A percentile compares a stretch with the other conserved stretches of the same genome.
phyloP scores from a whole-genome alignment of 805 yeast species.

The Pichia phayaonensis region DNA sequence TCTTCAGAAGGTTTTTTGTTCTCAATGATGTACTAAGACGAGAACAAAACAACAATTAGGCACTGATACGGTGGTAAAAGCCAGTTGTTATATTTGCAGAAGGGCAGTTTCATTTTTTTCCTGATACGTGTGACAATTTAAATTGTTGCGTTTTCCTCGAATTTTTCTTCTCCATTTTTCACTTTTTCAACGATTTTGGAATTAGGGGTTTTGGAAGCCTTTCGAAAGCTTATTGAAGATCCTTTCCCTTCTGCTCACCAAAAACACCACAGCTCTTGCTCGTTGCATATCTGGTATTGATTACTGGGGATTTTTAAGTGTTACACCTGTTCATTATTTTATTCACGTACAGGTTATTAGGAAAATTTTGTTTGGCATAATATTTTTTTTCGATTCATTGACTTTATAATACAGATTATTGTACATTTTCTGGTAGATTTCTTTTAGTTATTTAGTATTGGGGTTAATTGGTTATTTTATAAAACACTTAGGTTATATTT shows the following conservation, averaged over 20 bases:
- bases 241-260: not conserved
- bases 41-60: too few relatives aligned
- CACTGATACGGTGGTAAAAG: not conserved
- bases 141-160: not conserved
- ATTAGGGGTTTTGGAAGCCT: not conserved
- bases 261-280: not conserved
- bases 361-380: not conserved
- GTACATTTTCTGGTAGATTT: not conserved
- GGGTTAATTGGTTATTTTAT: not conserved
- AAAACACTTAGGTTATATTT: not conserved
- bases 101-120: not conserved
- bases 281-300: not conserved
- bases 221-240: not conserved
- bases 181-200: not conserved
- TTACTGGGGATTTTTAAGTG: not conserved
- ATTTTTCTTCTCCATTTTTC: not conserved
- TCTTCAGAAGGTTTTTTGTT: too few relatives aligned
- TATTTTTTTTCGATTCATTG: not conserved
- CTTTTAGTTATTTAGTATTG: not conserved
- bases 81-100: not conserved
- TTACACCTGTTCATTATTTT: not conserved
- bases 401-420: not conserved
- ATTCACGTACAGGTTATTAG: not conserved
- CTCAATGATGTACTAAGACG: too few relatives aligned
- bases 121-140: not conserved